A percentile compares a stretch with the other conserved stretches of the same genome.
These are phyloP conservation scores for Cryptococcus sp. DNA, from an alignment of 1,284 basidiomycete genomes.

Conservation along the genomic window DNA sequence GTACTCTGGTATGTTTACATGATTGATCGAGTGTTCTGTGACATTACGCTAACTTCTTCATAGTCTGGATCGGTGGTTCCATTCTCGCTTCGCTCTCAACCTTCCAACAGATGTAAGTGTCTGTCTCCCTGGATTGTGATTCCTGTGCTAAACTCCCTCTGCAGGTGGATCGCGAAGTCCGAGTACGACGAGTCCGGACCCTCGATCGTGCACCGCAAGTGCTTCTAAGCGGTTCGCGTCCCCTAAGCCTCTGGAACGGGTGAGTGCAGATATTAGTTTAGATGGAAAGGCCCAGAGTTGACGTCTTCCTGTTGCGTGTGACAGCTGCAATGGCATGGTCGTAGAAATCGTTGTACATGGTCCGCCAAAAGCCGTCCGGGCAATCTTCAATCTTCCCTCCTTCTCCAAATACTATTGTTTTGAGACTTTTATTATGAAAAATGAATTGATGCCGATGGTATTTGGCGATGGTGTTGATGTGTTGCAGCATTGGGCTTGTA, in stretches of 20 bases:
- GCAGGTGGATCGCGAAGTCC: conserved; percentile 42
- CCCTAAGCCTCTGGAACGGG: no score
- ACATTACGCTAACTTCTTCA: conserved; percentile 57
- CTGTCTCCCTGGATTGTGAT: conserved; percentile 25
- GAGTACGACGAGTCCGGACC: conserved; percentile 84
- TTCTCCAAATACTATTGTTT: conserved; percentile 7
- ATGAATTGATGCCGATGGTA: conserved; percentile 17
- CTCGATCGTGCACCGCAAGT: conserved; percentile 73
- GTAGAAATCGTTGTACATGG: no score
- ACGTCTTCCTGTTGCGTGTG: background rate
- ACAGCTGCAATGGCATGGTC: background rate
- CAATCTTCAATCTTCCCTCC: conserved; percentile 1
- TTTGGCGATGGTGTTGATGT: background rate
- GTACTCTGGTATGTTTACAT: conserved; percentile 11
- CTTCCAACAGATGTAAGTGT: conserved; percentile 72
- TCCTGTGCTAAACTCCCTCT: no score
- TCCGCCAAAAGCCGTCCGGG: no score
- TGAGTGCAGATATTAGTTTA: no score
- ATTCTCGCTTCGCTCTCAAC: conserved; percentile 94
- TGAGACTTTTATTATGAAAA: conserved; percentile 6
- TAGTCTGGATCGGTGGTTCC: conserved; percentile 98
- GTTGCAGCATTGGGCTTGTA: background rate
- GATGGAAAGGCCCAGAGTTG: background rate
- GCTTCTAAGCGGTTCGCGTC: conserved; percentile 34
- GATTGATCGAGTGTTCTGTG: background rate